A percentile compares a stretch with the other conserved stretches of the same genome.
Conservation (phyloP, 2,329 filamentous ascomycete genomes). For the Apiospora saccharicola region DNA sequence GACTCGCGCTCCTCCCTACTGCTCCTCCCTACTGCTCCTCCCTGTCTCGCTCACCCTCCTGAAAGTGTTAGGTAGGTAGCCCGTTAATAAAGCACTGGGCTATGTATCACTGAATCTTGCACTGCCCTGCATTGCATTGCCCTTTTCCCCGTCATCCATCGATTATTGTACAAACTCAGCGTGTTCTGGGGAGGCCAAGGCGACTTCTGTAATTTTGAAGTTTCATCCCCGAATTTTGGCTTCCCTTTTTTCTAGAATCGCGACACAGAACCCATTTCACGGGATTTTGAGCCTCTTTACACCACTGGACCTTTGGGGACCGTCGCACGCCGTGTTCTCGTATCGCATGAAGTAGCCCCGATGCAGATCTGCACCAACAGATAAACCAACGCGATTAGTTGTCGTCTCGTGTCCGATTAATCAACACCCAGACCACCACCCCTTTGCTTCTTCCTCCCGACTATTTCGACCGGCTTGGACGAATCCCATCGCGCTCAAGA, state of each 20-base stretch:
- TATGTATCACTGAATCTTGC: conserved; percentile 13
- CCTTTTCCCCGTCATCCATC: conserved; percentile 10
- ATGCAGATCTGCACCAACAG: conserved; percentile 22
- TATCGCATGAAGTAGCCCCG: conserved; percentile 18
- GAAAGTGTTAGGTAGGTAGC: not conserved
- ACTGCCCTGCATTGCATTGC: conserved; percentile 11
- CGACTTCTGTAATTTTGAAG: conserved; percentile 17
- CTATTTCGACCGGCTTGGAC: conserved; percentile 15
- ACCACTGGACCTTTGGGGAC: not conserved
- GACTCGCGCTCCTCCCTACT: not conserved
- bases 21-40: not conserved
- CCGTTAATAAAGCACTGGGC: not conserved
- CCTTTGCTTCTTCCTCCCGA: conserved; percentile 12
- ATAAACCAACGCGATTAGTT: conserved; percentile 22
- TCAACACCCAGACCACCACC: conserved; percentile 10
- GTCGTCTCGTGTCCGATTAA: conserved; percentile 21
- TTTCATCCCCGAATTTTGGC: conserved; percentile 21
- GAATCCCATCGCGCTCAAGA: conserved; percentile 18
- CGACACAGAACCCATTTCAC: conserved; percentile 19
- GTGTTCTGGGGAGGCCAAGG: not conserved
- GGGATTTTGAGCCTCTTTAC: conserved; percentile 19
- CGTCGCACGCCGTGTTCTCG: conserved; percentile 19
- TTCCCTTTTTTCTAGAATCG: conserved; percentile 14
- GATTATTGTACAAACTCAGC: conserved; percentile 10
- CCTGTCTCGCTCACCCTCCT: conserved; percentile 8